Evolutionary conservation across 1,139 yeast species (phyloP), one percentile per base, ranked within the genome.

Genomic region (Arxiozyma bovina): DNA sequence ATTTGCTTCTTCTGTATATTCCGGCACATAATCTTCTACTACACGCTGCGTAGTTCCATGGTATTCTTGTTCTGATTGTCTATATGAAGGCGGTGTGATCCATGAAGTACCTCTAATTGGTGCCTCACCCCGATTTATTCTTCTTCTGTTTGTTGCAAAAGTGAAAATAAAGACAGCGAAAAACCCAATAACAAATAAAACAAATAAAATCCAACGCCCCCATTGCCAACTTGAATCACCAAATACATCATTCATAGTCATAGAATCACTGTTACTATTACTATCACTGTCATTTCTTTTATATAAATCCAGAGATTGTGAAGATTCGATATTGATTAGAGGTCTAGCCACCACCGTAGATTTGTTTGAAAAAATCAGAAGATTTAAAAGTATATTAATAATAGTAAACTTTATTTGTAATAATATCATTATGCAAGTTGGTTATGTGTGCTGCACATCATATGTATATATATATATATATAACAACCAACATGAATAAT

Each of bases 51-150:
- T 57, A 8, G 70, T 53, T 53, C 69, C 77, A 50, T 76, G 75
- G 61, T 83, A 81, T 55, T 81, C 84, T 54, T 74, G 75, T 63
- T 87, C 89, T 3, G 93, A 80, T 63, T 85, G 93, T 57, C 77
- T 71, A 67, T 90, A 89, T n/a, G 86, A 77, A 0, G 96, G 96
- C 4, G 96, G 96, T 0, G 95, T 85, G 77, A 90, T 79, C 94
- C 96, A 90, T 11, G 88, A 81, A 0, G 97, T 89, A 9, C 95
- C 95, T 56, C 82, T 77, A 4, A 89, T 75, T 0, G 97, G 96
- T 38, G 76, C 77, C 45, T 75, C 74, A 6, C 97, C 97, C 45
- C 73, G 70, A 42, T 68, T 74, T 1, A 79, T 74, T 65, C 96
- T 76, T 56, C 77, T 75, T 52, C 77, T 78, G 61, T 89, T 87